Conservation (phyloP, 129 eudicot species). For the Centaurea solstitialis region DNA sequence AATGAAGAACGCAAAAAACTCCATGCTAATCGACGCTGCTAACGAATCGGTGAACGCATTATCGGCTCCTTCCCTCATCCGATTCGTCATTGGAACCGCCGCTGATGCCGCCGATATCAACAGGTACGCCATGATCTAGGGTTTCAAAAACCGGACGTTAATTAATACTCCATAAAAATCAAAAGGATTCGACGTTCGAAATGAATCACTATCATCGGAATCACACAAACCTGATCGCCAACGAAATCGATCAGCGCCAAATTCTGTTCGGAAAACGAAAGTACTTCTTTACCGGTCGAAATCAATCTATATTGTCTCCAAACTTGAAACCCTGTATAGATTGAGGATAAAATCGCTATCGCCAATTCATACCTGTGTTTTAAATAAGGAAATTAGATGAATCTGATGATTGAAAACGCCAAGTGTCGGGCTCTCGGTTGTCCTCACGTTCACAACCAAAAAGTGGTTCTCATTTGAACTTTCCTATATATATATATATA, state of each 20-base stretch:
- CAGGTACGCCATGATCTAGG: slow-evolving; percentile 64
- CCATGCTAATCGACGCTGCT: slow-evolving; percentile 70
- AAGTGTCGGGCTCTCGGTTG: no score
- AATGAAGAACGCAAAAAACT: slow-evolving; percentile 57
- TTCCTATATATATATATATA: no score
- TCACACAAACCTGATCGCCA: slow-evolving; percentile 69
- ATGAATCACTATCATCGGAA: neutral
- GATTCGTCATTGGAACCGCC: slow-evolving; percentile 61
- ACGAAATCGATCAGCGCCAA: slow-evolving; percentile 39
- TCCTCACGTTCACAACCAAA: no score
- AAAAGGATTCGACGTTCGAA: neutral
- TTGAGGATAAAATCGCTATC: slow-evolving; percentile 55
- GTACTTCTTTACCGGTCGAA: slow-evolving; percentile 35
- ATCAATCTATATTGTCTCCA: slow-evolving; percentile 42
- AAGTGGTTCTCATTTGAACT: no score
- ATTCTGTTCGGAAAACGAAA: slow-evolving; percentile 24
- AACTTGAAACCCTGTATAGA: slow-evolving; percentile 58
- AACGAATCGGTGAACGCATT: slow-evolving; percentile 66
- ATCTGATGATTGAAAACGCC: neutral
- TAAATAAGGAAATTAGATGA: neutral
- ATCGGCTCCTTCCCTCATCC: slow-evolving; percentile 54
- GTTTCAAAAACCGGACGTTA: neutral
- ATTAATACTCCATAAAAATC: neutral
- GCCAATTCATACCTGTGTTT: slow-evolving; percentile 55
- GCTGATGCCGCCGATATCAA: slow-evolving; percentile 68